Base-by-base conservation (phyloP, 164 flowering plant genomes). In the Aristolochia fimbriata region DNA sequence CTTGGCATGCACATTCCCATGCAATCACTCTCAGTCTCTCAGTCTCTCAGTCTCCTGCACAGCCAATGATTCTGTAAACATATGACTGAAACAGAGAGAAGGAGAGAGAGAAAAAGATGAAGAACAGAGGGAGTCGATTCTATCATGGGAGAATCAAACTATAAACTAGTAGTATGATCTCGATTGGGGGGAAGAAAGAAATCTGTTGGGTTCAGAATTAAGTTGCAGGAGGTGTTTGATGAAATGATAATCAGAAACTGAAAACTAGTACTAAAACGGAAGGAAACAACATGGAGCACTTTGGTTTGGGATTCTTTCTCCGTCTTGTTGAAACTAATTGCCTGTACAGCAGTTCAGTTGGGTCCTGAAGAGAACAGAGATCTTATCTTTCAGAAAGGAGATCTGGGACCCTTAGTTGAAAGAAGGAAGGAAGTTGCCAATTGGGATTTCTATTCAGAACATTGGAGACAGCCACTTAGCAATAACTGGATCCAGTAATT, bases 1-100 rank as follows among this genome's bases (percentile, higher is more conserved):
- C 56, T 52, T 22, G 30, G 27, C 30, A 23, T 23, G 77, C 80
- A 83, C 62, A 67, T 60, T 16, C 70, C 62, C 86, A 81, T 83
- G 81, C 75, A 80, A 70, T 30, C 47, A 33, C 55, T 49, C n/a
- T n/a, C n/a, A n/a, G n/a, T n/a, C n/a, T n/a, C n/a, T n/a, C n/a
- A n/a, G n/a, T n/a, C n/a, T n/a, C n/a, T n/a, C 12, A 50, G 20
- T 50, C 22, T 19, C 22, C 22, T 16, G 22, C 53, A 17, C 22
- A 9, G 1, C 22, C 22, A 50, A 50, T 0, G 47, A 60, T n/a
- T 14, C 15, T 5, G 5, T 6, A 15, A 49, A 37, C 9, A 11
- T 16, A 3, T 21, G 20, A 55, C 33, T n/a, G 13, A 2, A 22
- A 20, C 6, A 54, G 21, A 17, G 21, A 8, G 4, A 8, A 12